phyloP scores from a whole-genome alignment of 495 filamentous ascomycete genomes.

The Podospora pseudoanserina region DNA sequence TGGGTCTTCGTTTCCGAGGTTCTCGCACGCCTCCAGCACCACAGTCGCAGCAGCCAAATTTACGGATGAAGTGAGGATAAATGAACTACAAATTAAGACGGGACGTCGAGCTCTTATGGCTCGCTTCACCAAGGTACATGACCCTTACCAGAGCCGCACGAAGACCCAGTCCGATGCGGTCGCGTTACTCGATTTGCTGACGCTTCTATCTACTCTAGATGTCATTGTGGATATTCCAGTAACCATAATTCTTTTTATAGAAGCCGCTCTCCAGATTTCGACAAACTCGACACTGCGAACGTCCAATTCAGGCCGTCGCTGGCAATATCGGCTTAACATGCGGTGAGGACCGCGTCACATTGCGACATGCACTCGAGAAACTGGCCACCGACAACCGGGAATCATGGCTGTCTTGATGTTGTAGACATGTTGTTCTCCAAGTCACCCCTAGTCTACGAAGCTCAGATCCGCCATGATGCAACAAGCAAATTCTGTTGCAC shows the following conservation, averaged over 20 bases:
- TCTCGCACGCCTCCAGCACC: slow-evolving; percentile 21
- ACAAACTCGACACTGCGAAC: slow-evolving; percentile 15
- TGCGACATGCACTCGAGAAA: slow-evolving; percentile 9
- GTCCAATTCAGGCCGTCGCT: slow-evolving; percentile 24
- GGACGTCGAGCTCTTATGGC: slow-evolving; percentile 32
- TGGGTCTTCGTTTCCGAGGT: slow-evolving; percentile 18
- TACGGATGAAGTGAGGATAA: slow-evolving; percentile 52
- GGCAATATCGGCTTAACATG: slow-evolving; percentile 17
- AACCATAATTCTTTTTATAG: slow-evolving; percentile 43
- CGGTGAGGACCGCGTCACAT: slow-evolving; percentile 16
- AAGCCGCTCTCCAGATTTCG: slow-evolving; percentile 23
- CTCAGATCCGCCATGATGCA: too few relatives aligned
- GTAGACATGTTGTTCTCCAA: too few relatives aligned
- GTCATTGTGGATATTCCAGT: slow-evolving; percentile 11
- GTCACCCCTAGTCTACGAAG: too few relatives aligned
- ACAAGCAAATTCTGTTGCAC: background rate
- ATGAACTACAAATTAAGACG: slow-evolving; percentile 46
- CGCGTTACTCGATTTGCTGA: slow-evolving; percentile 13
- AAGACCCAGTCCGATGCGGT: slow-evolving; percentile 18
- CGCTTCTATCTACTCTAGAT: slow-evolving; percentile 13
- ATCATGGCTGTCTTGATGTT: background rate
- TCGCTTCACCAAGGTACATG: slow-evolving; percentile 24
- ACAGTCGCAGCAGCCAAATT: slow-evolving; percentile 37
- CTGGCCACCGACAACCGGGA: background rate
- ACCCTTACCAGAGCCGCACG: slow-evolving; percentile 19